Conservation (phyloP, 345 rosid genomes). For the Arabidopsis arenosa region DNA sequence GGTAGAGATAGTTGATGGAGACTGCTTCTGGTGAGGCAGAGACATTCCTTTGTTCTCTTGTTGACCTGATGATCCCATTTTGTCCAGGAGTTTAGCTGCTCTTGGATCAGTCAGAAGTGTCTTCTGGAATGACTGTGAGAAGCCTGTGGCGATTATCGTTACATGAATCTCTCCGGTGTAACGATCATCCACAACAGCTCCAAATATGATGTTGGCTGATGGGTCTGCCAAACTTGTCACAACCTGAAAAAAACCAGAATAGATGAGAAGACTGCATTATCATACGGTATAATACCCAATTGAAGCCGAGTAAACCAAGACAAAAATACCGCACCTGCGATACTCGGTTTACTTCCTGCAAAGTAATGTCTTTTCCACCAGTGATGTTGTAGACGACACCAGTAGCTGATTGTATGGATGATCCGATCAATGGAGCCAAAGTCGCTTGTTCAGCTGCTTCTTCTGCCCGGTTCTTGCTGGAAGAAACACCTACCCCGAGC, state of each 20-base stretch:
- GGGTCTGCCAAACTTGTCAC: conserved; percentile 98
- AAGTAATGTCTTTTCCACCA: conserved; percentile 94
- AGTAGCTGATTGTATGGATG: conserved; percentile 98
- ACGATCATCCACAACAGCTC: conserved; percentile 97
- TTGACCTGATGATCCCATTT: conserved; percentile 55
- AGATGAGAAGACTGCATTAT: conserved; percentile 29
- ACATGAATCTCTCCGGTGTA: conserved; percentile 96
- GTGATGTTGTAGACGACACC: conserved; percentile 97
- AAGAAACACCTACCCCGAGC: conserved; percentile 99
- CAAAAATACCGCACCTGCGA: conserved; percentile 67
- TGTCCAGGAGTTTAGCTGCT: conserved; percentile 67
- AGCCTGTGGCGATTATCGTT: conserved; percentile 94
- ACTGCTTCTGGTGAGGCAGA: conserved; percentile 50
- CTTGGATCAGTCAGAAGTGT: conserved; percentile 76
- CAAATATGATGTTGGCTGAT: conserved; percentile 98
- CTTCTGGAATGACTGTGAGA: conserved; percentile 95
- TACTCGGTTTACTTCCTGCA: conserved; percentile 96
- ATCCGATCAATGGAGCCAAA: conserved; percentile 92
- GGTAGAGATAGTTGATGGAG: conserved; percentile 57
- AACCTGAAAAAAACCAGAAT: conserved; percentile 53
- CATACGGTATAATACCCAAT: conserved; percentile 1
- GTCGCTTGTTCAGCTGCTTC: conserved; percentile 99
- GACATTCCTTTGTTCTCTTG: conserved; percentile 67
- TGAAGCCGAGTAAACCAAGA: background rate
- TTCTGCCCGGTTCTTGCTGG: conserved; percentile 98